phyloP scores from a whole-genome alignment of 345 rosid species.

The Pugionium cornutum region DNA sequence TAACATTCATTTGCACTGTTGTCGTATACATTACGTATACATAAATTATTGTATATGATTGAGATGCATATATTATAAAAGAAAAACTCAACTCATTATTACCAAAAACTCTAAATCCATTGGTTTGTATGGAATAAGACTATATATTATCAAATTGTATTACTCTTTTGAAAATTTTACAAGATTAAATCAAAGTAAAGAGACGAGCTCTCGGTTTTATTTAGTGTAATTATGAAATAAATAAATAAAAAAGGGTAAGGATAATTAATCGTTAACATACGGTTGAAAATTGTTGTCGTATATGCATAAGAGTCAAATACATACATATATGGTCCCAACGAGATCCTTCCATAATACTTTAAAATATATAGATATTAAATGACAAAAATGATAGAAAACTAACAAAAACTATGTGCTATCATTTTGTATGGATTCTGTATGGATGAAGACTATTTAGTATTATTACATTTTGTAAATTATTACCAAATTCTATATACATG shows the following conservation, averaged over 20 bases:
- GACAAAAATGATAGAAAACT: not conserved
- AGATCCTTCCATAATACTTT: not conserved
- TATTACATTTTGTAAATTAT: not conserved
- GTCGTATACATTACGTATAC: not conserved
- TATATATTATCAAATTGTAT: slow-evolving; percentile 4
- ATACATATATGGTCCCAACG: not conserved
- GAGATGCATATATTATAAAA: slow-evolving; percentile 5
- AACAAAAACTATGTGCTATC: not conserved
- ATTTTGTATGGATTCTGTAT: not conserved
- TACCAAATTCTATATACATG: not conserved
- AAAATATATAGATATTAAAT: not conserved
- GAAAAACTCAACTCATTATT: not conserved
- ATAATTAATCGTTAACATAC: slow-evolving; percentile 14
- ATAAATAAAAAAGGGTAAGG: not conserved
- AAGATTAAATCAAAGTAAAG: not conserved
- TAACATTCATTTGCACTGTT: not conserved
- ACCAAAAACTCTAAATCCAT: slow-evolving; percentile 7
- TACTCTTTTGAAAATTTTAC: not conserved
- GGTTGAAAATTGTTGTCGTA: slow-evolving; percentile 18
- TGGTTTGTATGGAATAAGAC: not conserved
- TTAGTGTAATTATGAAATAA: no score
- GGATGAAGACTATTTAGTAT: no score
- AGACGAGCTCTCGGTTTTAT: slow-evolving; percentile 1
- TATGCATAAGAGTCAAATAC: not conserved
- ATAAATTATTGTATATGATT: not conserved